Conservation (phyloP, 805 yeast species). For the Cyberlindnera subsufficiens region DNA sequence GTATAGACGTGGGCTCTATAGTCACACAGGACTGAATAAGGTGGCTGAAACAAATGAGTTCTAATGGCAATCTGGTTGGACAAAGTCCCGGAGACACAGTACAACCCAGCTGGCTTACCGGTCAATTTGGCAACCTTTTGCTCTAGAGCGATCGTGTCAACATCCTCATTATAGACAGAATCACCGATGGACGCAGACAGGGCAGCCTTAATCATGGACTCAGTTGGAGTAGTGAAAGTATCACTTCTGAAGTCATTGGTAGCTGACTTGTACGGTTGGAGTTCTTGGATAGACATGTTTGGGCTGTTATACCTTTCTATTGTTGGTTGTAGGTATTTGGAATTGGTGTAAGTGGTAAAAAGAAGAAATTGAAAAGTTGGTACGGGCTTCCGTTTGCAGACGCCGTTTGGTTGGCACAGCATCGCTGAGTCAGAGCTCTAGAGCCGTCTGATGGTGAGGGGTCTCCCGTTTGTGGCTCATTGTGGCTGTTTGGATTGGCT, state of each 20-base stretch:
- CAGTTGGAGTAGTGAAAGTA: conserved; percentile 87
- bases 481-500: no score
- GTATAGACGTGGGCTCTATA: conserved; percentile 75
- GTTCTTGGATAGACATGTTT: conserved; percentile 5
- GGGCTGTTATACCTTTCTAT: no score
- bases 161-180: conserved; percentile 82
- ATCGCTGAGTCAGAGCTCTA: no score
- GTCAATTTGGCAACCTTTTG: conserved; percentile 57
- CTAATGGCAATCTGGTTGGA: conserved; percentile 88
- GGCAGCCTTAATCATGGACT: conserved; percentile 63
- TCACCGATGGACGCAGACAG: conserved; percentile 67
- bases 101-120: conserved; percentile 78
- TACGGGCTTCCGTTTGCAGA: background rate
- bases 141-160: conserved; percentile 61
- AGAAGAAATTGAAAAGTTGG: background rate
- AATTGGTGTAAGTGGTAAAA: background rate
- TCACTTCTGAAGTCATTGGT: conserved; percentile 65
- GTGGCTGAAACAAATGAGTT: conserved; percentile 73
- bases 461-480: no score
- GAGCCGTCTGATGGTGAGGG: no score
- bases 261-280: conserved; percentile 57
- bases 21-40: conserved; percentile 78
- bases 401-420: no score
- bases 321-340: no score
- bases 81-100: conserved; percentile 84